phyloP scores from a whole-genome alignment of 2,329 filamentous ascomycete genomes.

The Didymella pinodella region DNA sequence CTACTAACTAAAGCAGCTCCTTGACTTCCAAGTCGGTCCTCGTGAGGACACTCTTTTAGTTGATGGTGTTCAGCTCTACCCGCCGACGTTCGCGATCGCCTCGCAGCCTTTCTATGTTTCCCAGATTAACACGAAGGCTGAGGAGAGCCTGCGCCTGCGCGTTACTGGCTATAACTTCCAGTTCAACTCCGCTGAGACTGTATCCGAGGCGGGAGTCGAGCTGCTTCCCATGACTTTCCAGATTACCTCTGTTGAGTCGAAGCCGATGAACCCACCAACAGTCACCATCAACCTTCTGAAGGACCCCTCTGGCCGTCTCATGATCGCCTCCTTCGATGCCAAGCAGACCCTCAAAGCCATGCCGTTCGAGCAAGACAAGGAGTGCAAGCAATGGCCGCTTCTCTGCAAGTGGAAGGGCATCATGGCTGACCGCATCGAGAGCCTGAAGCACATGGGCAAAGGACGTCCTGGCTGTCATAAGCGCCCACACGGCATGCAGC shows the following conservation, averaged over 20 bases:
- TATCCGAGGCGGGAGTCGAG: constrained; percentile 48
- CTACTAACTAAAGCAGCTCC: constrained; percentile 39
- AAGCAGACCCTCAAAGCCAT: constrained; percentile 31
- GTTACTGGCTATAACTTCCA: constrained; percentile 49
- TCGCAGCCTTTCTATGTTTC: constrained; percentile 44
- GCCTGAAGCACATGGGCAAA: constrained; percentile 46
- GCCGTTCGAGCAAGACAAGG: constrained; percentile 35
- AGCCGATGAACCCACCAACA: constrained; percentile 41
- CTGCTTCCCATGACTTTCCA: constrained; percentile 51
- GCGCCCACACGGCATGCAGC: constrained; percentile 38
- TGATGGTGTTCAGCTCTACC: constrained; percentile 50
- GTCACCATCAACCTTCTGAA: constrained; percentile 51
- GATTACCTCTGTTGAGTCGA: constrained; percentile 47
- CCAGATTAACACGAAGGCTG: constrained; percentile 42
- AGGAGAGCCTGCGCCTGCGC: constrained; percentile 40
- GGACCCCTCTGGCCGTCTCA: constrained; percentile 46
- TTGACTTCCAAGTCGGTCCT: constrained; percentile 49
- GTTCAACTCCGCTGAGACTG: constrained; percentile 46
- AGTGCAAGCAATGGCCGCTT: constrained; percentile 50
- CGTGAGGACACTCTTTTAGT: constrained; percentile 44
- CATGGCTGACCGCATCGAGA: constrained; percentile 46
- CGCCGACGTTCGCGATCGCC: constrained; percentile 44
- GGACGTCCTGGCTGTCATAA: constrained; percentile 43
- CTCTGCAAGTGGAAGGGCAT: constrained; percentile 55
- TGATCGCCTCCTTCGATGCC: constrained; percentile 49